Evolutionary conservation across 805 yeast genomes (phyloP).

Genomic region (Komagataella kurtzmanii): DNA sequence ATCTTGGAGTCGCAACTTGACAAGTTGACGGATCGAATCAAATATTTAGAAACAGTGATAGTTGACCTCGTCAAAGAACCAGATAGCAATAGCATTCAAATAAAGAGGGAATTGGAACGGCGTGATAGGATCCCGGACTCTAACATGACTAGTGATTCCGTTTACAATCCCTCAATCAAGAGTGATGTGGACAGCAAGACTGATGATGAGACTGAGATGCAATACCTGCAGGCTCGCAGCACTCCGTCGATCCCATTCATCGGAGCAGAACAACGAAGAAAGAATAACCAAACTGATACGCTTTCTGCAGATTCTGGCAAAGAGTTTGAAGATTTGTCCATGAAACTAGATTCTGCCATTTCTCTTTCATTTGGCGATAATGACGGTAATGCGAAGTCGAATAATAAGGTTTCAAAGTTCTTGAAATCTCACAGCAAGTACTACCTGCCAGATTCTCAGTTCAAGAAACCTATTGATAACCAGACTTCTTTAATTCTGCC

Average conservation of each 20-base stretch:
- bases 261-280: not conserved
- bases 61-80: not conserved
- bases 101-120: not conserved
- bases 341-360: conserved; percentile 12
- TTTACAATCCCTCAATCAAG: not conserved
- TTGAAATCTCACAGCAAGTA: not conserved
- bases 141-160: not conserved
- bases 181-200: not conserved
- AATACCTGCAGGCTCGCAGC: not conserved
- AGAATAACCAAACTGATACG: not conserved
- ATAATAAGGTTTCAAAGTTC: not conserved
- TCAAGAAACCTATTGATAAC: conserved; percentile 5
- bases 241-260: not conserved
- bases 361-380: conserved; percentile 15
- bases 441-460: conserved; percentile 5
- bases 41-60: conserved; percentile 10
- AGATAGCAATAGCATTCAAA: not conserved
- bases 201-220: not conserved
- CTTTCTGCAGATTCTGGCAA: not conserved
- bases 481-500: conserved; percentile 7
- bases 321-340: not conserved
- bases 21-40: conserved; percentile 12
- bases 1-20: conserved; percentile 14
- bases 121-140: not conserved
- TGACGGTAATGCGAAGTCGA: conserved; percentile 2